These are phyloP conservation scores for Lactarius evosmus DNA, from an alignment of 768 basidiomycete species.

Conservation along the genomic window DNA sequence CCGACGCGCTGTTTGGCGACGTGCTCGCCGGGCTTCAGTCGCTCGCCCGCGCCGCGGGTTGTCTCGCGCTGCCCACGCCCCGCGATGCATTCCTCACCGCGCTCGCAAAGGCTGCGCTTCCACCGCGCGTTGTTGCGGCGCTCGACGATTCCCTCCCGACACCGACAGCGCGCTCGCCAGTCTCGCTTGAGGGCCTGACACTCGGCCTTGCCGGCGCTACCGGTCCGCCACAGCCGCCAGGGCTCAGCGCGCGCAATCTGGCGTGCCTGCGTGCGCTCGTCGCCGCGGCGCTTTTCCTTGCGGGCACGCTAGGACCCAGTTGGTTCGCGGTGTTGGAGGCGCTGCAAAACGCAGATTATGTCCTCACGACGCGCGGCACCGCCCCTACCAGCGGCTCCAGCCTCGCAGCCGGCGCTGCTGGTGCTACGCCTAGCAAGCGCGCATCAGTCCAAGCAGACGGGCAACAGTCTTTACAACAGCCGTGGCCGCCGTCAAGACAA, in stretches of 20 bases:
- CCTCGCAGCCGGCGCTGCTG: conserved; percentile 27
- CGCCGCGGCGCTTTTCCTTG: conserved; percentile 72
- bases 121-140: conserved; percentile 81
- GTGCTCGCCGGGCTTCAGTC: conserved; percentile 78
- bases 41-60: conserved; percentile 84
- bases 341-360: conserved; percentile 92
- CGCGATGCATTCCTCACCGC: conserved; percentile 91
- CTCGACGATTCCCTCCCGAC: conserved; percentile 60
- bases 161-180: conserved; percentile 56
- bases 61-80: conserved; percentile 81
- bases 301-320: conserved; percentile 80
- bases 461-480: conserved; percentile 5
- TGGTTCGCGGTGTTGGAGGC: conserved; percentile 93
- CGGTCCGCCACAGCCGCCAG: conserved; percentile 53
- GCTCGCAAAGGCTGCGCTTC: conserved; percentile 91
- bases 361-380: conserved; percentile 62
- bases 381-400: conserved; percentile 14
- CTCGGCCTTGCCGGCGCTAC: conserved; percentile 35
- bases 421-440: conserved; percentile 16
- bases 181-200: conserved; percentile 64
- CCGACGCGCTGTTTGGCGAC: conserved; percentile 88
- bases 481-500: conserved; percentile 31
- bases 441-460: conserved; percentile 11
- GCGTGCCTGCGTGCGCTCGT: conserved; percentile 86
- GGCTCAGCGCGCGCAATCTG: conserved; percentile 84